phyloP scores from a whole-genome alignment of 2,329 filamentous ascomycete genomes.

The Golovinomyces cichoracearum region DNA sequence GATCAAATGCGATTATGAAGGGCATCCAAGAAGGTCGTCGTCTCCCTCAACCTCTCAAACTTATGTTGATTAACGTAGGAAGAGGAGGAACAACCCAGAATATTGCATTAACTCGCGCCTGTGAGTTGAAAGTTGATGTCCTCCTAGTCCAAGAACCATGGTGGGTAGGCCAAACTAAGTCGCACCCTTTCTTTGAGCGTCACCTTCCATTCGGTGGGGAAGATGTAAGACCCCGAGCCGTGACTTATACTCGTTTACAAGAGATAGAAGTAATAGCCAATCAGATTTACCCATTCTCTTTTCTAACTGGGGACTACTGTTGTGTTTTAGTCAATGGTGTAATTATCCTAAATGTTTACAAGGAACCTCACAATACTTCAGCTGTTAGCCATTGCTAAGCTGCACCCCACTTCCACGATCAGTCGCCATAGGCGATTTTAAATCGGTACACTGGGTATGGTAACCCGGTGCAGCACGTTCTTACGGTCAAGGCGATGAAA shows the following conservation, averaged over 20 bases:
- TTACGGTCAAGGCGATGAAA: not conserved
- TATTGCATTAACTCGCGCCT: too few species aligned
- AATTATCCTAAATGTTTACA: not conserved
- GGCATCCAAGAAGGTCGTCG: too few species aligned
- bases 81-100: too few species aligned
- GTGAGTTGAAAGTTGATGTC: too few species aligned
- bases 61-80: too few species aligned
- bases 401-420: not conserved
- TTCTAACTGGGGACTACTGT: not conserved
- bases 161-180: too few species aligned
- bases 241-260: not conserved
- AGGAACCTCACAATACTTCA: not conserved
- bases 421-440: not conserved
- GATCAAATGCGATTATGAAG: too few species aligned
- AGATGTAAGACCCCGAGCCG: not conserved
- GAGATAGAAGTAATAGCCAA: not conserved
- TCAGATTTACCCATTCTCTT: not conserved
- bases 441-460: not conserved
- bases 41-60: too few species aligned
- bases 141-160: too few species aligned
- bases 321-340: not conserved
- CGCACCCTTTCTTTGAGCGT: not conserved
- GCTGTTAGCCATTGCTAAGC: not conserved
- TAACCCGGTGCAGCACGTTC: not conserved
- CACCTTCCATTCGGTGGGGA: not conserved